Base-by-base conservation (phyloP, 768 basidiomycete species). In the Galerina sulciceps region DNA sequence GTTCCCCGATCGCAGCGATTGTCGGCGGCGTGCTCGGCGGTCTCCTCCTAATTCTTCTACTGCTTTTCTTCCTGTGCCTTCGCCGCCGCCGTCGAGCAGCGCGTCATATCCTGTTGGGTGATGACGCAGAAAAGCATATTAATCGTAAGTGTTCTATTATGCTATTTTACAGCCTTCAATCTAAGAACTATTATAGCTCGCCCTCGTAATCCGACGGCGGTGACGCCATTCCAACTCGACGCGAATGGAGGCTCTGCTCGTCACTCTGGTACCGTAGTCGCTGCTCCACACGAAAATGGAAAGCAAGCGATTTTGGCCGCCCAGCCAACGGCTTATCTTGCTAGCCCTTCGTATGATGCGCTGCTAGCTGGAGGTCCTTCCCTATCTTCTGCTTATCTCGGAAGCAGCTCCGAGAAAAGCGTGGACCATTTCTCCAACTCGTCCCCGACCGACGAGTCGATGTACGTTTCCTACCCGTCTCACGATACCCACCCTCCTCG, bases 1-100 rank as follows among this genome's bases (percentile, higher is more conserved):
- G 26, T 10, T 10, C 40, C 2, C 37, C 60, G 9, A 23, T 49
- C 6, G 61, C 52, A 1, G 26, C 41, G 6, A 58, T 62, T 22
- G 40, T 62, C 23, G 61, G 61, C 9, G 22, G 37, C 20, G 43
- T 44, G 4, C 11, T 62, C 2, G 61, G 52, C 10, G 45, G 52
- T 10, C 8, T 58, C 2, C 14, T 49, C 10, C 2, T 58, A 20
- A 10, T 62, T 20, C 10, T 62, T 4, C 23, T 58, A 10, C 17
- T 62, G 4, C 10, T 62, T 6, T 31, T 62, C 14, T 40, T 62
- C 22, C 22, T 62, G 0, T 18, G 42, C 35, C 40, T 50, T 14
- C 20, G 42, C 6, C 34, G 45, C 4, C 61, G 57, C 6, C 51
- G 57, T 23, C 38, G 42, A 31, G 38, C 22, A 20, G 42, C 50